Evolutionary conservation across 164 flowering plant species (phyloP), one percentile per base, ranked within the genome.

Genomic region (Vitis rotundifolia): DNA sequence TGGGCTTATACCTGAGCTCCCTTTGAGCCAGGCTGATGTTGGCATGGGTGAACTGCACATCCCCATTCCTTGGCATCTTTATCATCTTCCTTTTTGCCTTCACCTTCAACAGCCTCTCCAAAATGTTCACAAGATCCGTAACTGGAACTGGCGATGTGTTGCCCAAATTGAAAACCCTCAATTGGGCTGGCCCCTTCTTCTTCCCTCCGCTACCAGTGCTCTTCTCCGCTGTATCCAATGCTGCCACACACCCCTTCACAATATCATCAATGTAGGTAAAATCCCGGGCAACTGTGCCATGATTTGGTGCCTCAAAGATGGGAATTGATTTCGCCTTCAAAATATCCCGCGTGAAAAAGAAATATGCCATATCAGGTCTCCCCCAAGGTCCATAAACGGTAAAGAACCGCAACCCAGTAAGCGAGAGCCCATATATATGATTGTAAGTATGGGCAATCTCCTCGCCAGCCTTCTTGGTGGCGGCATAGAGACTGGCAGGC

Each of bases 351-450:
- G 96, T 90, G 75, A 93, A 93, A 75, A 93, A 93, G 88, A 93
- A 93, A 59, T 91, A 93, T 0, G 98, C 98, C 98, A 93, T 93
- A 67, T 93, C 98, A 2, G 98, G 98, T 64, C 98, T 80, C 3
- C 98, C 98, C 97, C 97, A 93, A 31, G 97, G 98, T 3, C 98
- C 98, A 75, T 93, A 93, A 44, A 93, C 98, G 0, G 98, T 93
- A 74, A 93, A 93, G 71, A 93, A 93, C 28, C 98, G 76, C 79
- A 93, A 79, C 53, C 95, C 98, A 15, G 98, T 93, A 12, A 93
- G 80, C 0, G 98, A 94, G 64, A 94, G 84, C 0, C 98, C 98
- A 51, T 93, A 84, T 7, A 93, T 93, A 68, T 91, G 97, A 68
- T 91, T 91, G 62, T 91, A 91, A 64, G 92, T 89, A 59, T 91